A percentile compares a stretch with the other conserved stretches of the same genome.
Evolutionary conservation across 78 protist species (phyloP).

Genomic region (Dictyostelium firmibasis): DNA sequence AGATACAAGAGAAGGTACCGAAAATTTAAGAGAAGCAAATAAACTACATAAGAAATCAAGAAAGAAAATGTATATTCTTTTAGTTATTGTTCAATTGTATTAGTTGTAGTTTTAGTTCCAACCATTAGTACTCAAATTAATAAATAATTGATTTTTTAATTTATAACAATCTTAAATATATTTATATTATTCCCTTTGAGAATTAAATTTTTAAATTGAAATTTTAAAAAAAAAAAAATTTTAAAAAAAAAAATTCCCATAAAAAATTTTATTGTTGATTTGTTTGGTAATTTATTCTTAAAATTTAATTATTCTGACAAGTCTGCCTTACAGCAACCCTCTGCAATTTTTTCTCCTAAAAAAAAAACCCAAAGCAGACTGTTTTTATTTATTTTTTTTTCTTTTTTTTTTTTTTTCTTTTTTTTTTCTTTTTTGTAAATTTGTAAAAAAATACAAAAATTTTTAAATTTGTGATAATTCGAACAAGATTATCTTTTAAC

Average conservation of each 20-base stretch:
- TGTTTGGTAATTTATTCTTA: too few species aligned
- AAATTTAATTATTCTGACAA: too few species aligned
- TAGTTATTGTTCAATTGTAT: slow-evolving; percentile 59
- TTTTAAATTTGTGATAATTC: too few species aligned
- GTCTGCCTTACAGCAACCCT: not conserved
- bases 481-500: too few species aligned
- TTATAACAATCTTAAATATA: too few species aligned
- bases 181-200: too few species aligned
- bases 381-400: not conserved
- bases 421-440: too few species aligned
- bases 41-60: slow-evolving; percentile 71
- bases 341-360: not conserved
- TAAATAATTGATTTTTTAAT: not conserved
- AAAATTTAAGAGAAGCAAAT: slow-evolving; percentile 84
- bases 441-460: too few species aligned
- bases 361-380: not conserved
- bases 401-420: too few species aligned
- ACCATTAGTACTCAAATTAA: not conserved
- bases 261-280: too few species aligned
- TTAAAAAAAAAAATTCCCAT: not conserved
- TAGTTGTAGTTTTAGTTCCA: slow-evolving; percentile 56
- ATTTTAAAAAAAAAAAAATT: too few species aligned
- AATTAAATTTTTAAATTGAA: too few species aligned
- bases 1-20: slow-evolving; percentile 79
- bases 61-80: slow-evolving; percentile 53